Conservation (phyloP, 176 grass and related monocot species). For the Poa pratensis region DNA sequence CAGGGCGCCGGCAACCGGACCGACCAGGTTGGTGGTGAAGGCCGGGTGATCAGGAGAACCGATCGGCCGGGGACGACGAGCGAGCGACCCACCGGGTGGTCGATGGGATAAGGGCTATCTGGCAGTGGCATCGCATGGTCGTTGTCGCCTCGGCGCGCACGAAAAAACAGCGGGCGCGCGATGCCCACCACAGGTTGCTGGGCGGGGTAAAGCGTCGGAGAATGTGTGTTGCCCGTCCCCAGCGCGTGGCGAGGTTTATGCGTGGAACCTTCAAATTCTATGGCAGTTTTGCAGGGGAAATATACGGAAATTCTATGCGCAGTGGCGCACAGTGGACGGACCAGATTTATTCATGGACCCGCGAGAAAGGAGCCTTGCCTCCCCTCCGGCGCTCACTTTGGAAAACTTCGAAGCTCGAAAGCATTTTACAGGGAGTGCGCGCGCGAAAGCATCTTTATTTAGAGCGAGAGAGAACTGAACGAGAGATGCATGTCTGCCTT, state of each 20-base stretch:
- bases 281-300: too few relatives aligned
- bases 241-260: too few relatives aligned
- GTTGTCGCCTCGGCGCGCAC: conserved; percentile 33
- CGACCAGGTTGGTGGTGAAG: conserved; percentile 46
- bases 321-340: neutral
- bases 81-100: neutral
- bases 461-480: neutral
- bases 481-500: neutral
- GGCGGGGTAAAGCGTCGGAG: neutral
- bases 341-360: conserved; percentile 24
- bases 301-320: neutral
- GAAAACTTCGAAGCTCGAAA: conserved; percentile 40
- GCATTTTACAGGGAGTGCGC: neutral
- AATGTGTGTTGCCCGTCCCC: too few relatives aligned
- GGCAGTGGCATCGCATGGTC: conserved; percentile 29
- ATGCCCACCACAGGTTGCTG: conserved; percentile 17
- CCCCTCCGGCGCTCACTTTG: conserved; percentile 22
- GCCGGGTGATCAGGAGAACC: conserved; percentile 16
- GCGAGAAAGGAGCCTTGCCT: conserved; percentile 18
- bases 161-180: neutral
- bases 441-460: conserved; percentile 21
- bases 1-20: conserved; percentile 41
- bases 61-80: neutral
- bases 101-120: conserved; percentile 48
- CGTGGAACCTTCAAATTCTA: too few relatives aligned